These are phyloP conservation scores for Leccinum pallidistipes DNA, from an alignment of 1,284 basidiomycete genomes.

Conservation along the genomic window DNA sequence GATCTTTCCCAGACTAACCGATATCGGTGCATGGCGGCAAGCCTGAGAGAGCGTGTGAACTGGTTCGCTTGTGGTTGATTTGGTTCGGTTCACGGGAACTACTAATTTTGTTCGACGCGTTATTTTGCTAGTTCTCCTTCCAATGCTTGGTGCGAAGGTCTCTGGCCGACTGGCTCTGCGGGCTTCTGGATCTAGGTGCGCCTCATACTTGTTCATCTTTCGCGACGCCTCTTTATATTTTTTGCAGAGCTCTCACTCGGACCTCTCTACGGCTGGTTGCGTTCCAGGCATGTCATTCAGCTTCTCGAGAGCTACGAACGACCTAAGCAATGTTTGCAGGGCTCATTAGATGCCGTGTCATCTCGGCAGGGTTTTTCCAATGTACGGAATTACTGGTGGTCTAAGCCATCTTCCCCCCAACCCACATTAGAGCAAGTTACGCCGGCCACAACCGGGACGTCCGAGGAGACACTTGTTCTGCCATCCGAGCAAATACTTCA, in stretches of 20 bases:
- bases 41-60: constrained; percentile 18
- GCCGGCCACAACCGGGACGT: neutral
- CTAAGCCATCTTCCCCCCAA: constrained; percentile 19
- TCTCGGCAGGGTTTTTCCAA: constrained; percentile 8
- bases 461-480: neutral
- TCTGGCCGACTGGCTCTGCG: constrained; percentile 30
- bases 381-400: constrained; percentile 36
- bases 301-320: neutral
- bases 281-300: constrained; percentile 25
- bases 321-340: constrained; percentile 14
- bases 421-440: constrained; percentile 8
- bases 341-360: neutral
- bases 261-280: constrained; percentile 10
- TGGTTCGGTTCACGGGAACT: constrained; percentile 14
- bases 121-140: neutral
- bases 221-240: constrained; percentile 11
- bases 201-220: neutral
- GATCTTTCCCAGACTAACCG: constrained; percentile 20
- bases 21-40: constrained; percentile 24
- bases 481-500: neutral
- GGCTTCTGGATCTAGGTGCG: constrained; percentile 24
- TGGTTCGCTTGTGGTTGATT: constrained; percentile 10
- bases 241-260: constrained; percentile 13
- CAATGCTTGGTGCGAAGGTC: constrained; percentile 25
- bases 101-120: constrained; percentile 8